A percentile compares a stretch with the other conserved stretches of the same genome.
These are phyloP conservation scores for Boletus reticuloceps DNA, from an alignment of 768 basidiomycete species.

Conservation along the genomic window DNA sequence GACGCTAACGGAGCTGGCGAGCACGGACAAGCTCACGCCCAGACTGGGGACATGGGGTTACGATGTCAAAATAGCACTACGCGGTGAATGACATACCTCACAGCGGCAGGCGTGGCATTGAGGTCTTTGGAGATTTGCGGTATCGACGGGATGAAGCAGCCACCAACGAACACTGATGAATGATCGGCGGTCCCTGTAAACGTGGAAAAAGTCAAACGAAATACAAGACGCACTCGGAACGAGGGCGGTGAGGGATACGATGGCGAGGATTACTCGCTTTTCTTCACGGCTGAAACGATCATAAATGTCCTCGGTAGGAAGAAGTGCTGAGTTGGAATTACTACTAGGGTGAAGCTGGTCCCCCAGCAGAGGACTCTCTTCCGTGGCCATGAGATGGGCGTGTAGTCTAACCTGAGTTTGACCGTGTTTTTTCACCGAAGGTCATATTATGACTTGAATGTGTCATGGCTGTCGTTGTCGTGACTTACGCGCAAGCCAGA, in stretches of 20 bases:
- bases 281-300: constrained; percentile 49
- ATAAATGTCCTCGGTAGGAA: constrained; percentile 42
- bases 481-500: too few species aligned
- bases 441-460: too few species aligned
- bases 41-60: constrained; percentile 30
- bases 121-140: constrained; percentile 71
- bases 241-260: constrained; percentile 61
- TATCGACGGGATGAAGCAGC: constrained; percentile 71
- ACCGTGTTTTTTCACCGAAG: neutral
- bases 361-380: constrained; percentile 30
- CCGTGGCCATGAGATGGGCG: constrained; percentile 19
- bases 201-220: neutral
- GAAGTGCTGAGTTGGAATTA: neutral
- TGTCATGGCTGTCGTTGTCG: too few species aligned
- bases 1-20: constrained; percentile 43
- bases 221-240: constrained; percentile 50
- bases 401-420: too few species aligned
- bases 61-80: neutral
- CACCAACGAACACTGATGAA: constrained; percentile 59
- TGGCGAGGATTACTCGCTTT: constrained; percentile 54
- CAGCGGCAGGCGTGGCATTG: constrained; percentile 48
- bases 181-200: neutral
- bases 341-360: neutral
- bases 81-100: constrained; percentile 42
- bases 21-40: constrained; percentile 50